Evolutionary conservation across 306 rosid species (phyloP).

Genomic region (Begonia masoniana): DNA sequence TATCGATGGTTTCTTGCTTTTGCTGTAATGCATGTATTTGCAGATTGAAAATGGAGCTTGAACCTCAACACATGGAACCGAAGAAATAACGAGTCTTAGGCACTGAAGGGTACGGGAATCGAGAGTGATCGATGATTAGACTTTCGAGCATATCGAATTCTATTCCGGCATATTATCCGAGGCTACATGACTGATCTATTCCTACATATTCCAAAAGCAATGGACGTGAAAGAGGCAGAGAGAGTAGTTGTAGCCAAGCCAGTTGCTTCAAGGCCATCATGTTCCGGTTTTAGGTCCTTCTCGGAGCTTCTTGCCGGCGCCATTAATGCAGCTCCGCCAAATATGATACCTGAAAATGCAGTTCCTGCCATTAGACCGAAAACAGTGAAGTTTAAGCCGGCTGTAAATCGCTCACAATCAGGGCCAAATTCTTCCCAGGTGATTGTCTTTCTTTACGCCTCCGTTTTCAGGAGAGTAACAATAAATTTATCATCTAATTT

Average conservation of each 20-base stretch:
- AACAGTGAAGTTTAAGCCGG: conserved; percentile 76
- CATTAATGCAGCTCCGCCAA: conserved; percentile 41
- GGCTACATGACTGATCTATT: no score
- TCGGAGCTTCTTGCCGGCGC: conserved; percentile 87
- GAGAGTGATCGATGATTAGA: no score
- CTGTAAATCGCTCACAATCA: conserved; percentile 21
- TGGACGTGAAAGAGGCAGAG: conserved; percentile 72
- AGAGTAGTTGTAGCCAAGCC: conserved; percentile 73
- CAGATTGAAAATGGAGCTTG: no score
- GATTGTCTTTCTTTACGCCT: conserved; percentile 5
- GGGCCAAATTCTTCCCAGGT: conserved; percentile 55
- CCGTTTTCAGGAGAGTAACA: not conserved
- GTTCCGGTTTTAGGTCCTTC: conserved; percentile 64
- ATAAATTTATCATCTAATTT: no score
- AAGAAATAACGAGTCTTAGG: no score
- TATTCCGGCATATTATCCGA: no score
- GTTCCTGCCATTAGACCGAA: conserved; percentile 87
- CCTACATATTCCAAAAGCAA: not conserved
- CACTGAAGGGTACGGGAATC: no score
- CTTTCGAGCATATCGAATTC: no score
- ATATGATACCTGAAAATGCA: conserved; percentile 38
- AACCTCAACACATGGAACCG: no score
- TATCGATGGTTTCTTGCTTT: no score
- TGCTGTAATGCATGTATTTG: no score
- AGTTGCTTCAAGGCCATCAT: conserved; percentile 78